Conservation (phyloP, 2,329 filamentous ascomycete genomes). For the Ophiocordyceps camponoti-floridani region DNA sequence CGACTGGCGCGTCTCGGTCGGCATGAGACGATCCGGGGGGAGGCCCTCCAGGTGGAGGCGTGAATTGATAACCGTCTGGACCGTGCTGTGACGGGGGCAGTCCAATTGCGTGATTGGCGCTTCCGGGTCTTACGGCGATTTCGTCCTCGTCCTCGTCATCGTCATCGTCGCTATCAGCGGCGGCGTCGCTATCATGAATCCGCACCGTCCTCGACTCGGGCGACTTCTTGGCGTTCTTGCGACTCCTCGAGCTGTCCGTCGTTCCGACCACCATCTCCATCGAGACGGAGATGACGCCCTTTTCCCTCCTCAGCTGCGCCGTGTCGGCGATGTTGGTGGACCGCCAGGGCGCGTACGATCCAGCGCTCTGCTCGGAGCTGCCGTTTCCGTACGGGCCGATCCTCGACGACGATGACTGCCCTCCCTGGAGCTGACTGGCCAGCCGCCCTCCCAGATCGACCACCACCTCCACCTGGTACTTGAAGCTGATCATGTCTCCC, state of each 20-base stretch:
- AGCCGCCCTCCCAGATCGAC: slow-evolving; percentile 83
- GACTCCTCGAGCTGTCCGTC: slow-evolving; percentile 43
- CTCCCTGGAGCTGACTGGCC: slow-evolving; percentile 50
- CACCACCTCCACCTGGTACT: slow-evolving; percentile 83
- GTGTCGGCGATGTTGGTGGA: slow-evolving; percentile 66
- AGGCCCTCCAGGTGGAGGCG: slow-evolving; percentile 1
- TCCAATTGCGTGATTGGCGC: slow-evolving; percentile 1
- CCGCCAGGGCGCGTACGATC: slow-evolving; percentile 13
- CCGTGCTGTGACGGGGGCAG: neutral
- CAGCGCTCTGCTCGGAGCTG: slow-evolving; percentile 9
- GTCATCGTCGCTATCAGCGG: no score
- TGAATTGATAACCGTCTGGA: slow-evolving; percentile 16
- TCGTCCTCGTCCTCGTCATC: slow-evolving; percentile 5
- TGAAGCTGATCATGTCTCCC: slow-evolving; percentile 87
- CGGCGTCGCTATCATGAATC: slow-evolving; percentile 12
- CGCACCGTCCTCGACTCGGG: slow-evolving; percentile 10
- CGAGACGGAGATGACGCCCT: slow-evolving; percentile 72
- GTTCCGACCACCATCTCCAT: slow-evolving; percentile 85
- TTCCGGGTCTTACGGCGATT: slow-evolving; percentile 13
- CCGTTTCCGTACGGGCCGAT: slow-evolving; percentile 15
- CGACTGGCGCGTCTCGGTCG: neutral
- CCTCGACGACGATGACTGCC: slow-evolving; percentile 28
- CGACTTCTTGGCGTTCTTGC: slow-evolving; percentile 8
- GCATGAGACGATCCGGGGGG: slow-evolving; percentile 3
- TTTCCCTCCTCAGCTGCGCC: slow-evolving; percentile 68